Percentiles rank a stretch among this genome's conserved stretches.
phyloP scores from a whole-genome alignment of 176 grass and related monocot genomes.

The Pharus latifolius region DNA sequence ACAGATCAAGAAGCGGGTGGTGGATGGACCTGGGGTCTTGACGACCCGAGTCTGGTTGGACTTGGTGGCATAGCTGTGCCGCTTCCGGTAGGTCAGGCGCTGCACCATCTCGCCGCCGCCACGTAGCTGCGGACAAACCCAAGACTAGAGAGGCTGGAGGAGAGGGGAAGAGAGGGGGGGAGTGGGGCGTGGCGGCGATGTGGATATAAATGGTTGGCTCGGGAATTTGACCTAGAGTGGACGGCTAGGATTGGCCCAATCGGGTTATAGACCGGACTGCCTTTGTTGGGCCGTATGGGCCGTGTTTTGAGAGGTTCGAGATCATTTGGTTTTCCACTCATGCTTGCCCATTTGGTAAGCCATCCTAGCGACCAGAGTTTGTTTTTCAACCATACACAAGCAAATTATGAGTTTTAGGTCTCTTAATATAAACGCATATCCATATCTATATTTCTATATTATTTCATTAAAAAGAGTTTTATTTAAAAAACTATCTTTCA shows the following conservation, averaged over 20 bases:
- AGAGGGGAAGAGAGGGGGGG: background rate
- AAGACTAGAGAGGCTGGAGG: background rate
- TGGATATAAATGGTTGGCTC: slow-evolving; percentile 25
- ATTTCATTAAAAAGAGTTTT: no score
- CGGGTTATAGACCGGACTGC: background rate
- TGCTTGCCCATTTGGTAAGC: no score
- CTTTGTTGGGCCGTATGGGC: background rate
- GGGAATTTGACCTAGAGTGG: slow-evolving; percentile 31
- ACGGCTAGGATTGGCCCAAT: slow-evolving; percentile 32
- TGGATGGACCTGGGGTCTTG: slow-evolving; percentile 71
- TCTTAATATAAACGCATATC: no score
- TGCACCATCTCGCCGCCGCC: slow-evolving; percentile 51
- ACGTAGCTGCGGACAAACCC: slow-evolving; percentile 12
- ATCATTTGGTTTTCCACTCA: no score
- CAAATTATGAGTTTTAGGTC: no score
- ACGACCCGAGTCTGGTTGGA: slow-evolving; percentile 96
- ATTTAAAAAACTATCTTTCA: no score
- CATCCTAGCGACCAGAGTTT: no score
- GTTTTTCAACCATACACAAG: no score
- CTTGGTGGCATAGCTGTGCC: slow-evolving; percentile 96
- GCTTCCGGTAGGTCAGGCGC: slow-evolving; percentile 80
- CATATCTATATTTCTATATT: no score
- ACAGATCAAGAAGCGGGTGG: background rate
- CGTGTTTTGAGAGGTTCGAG: no score
- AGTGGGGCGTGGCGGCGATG: background rate